Evolutionary conservation across 352 stramenopile genomes (phyloP).

Genomic region (Porosira glacialis): DNA sequence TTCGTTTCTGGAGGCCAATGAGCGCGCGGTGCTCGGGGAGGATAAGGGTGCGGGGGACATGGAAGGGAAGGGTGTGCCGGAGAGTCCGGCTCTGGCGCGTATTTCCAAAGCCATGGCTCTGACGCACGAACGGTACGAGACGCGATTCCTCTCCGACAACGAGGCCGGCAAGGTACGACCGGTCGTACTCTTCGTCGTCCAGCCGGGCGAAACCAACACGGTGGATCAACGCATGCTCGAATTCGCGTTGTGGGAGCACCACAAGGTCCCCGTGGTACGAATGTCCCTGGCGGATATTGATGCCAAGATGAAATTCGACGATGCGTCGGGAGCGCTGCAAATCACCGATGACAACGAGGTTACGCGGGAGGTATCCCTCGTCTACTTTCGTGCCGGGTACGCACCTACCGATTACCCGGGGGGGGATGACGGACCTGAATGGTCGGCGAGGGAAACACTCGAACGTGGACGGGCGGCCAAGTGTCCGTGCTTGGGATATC

Average conservation of each 20-base stretch:
- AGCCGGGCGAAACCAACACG: conserved; percentile 79
- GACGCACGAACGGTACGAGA: conserved; percentile 63
- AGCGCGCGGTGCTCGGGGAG: conserved; percentile 11
- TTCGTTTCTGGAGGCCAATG: conserved; percentile 60
- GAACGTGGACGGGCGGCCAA: conserved; percentile 91
- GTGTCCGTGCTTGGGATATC: conserved; percentile 93
- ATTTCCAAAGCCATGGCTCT: conserved; percentile 66
- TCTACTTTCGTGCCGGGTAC: conserved; percentile 95
- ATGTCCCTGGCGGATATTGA: conserved; percentile 59
- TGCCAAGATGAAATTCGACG: conserved; percentile 39
- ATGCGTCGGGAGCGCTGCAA: conserved; percentile 32
- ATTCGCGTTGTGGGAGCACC: conserved; percentile 64
- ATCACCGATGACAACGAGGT: conserved; percentile 20
- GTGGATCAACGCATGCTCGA: conserved; percentile 80
- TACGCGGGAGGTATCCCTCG: conserved; percentile 82
- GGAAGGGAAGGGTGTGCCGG: conserved; percentile 45
- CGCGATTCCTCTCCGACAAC: conserved; percentile 22
- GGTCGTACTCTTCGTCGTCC: conserved; percentile 79
- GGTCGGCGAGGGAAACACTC: conserved; percentile 84
- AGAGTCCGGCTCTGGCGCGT: conserved; percentile 63
- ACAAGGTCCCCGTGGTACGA: conserved; percentile 65
- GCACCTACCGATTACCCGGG: conserved; percentile 92
- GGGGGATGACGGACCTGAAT: conserved; percentile 66
- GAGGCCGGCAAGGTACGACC: conserved; percentile 71
- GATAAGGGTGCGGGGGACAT: background rate